Evolutionary conservation across 148 eudicot genomes (phyloP).

Genomic region (Suaeda aralocaspica): DNA sequence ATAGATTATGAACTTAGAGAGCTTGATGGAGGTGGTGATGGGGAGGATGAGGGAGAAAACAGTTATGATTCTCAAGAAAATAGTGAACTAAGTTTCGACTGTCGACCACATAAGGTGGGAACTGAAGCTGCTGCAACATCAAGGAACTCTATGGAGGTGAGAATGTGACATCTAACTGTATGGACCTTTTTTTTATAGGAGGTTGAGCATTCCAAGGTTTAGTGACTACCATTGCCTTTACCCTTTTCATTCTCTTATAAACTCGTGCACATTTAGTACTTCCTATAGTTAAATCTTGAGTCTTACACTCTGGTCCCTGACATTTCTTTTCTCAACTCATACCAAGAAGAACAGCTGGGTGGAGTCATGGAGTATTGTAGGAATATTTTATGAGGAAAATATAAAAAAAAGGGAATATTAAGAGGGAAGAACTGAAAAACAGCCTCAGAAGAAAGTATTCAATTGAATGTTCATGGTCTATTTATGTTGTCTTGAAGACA

Average conservation of each 20-base stretch:
- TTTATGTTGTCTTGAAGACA: not conserved
- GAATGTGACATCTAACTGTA: conserved; percentile 6
- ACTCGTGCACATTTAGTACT: not conserved
- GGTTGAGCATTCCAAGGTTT: not conserved
- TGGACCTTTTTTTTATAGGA: not conserved
- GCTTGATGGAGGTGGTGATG: conserved; percentile 53
- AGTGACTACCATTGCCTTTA: not conserved
- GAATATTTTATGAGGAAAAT: no score
- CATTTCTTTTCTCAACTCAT: no score
- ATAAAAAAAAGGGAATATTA: no score
- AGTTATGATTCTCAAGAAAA: conserved; percentile 52
- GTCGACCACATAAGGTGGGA: conserved; percentile 54
- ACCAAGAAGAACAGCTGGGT: no score
- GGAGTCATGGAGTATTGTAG: no score
- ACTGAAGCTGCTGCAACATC: conserved; percentile 45
- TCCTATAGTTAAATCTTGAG: no score
- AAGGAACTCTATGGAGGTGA: conserved; percentile 90
- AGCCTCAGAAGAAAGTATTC: no score
- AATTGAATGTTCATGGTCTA: not conserved
- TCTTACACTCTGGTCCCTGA: no score
- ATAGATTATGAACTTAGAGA: conserved; percentile 77
- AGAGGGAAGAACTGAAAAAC: no score
- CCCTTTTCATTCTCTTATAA: not conserved
- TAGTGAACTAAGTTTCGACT: conserved; percentile 75
- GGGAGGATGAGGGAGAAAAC: conserved; percentile 50